Evolutionary conservation across 306 rosid species (phyloP).

Genomic region (Coriaria nepalensis): DNA sequence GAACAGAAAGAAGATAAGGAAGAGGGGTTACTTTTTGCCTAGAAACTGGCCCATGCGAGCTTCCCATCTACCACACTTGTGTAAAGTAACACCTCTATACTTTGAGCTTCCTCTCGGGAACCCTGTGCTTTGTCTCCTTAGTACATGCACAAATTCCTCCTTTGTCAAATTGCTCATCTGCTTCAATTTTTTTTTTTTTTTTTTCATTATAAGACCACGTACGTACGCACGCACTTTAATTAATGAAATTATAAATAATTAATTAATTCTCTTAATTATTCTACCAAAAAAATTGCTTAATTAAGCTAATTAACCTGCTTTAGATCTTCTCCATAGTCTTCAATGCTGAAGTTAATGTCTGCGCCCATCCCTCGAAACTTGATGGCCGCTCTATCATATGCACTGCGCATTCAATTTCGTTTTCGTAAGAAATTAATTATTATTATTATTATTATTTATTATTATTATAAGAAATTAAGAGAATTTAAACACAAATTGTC

Average conservation of each 20-base stretch:
- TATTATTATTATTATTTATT: background rate
- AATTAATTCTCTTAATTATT: background rate
- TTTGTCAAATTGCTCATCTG: slow-evolving; percentile 91
- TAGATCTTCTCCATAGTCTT: slow-evolving; percentile 87
- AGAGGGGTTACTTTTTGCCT: slow-evolving; percentile 69
- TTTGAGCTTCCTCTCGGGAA: slow-evolving; percentile 99
- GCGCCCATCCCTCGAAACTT: slow-evolving; percentile 95
- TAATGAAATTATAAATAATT: too few relatives aligned
- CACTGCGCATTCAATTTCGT: slow-evolving; percentile 33
- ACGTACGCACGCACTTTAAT: too few relatives aligned
- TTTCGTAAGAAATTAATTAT: slow-evolving; percentile 4
- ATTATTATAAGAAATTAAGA: slow-evolving; percentile 8
- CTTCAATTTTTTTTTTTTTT: background rate
- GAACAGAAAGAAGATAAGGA: background rate
- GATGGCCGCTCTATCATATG: slow-evolving; percentile 96
- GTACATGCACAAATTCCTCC: slow-evolving; percentile 99
- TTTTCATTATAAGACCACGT: too few relatives aligned
- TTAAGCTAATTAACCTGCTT: slow-evolving; percentile 48
- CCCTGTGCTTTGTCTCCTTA: slow-evolving; percentile 98
- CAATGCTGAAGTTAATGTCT: slow-evolving; percentile 77
- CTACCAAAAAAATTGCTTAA: background rate
- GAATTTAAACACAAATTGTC: slow-evolving; percentile 4
- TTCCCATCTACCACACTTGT: slow-evolving; percentile 99
- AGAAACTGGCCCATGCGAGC: slow-evolving; percentile 98
- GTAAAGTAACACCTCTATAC: slow-evolving; percentile 96